Conservation (phyloP, 768 basidiomycete genomes). For the Sarcomyxa edulis region DNA sequence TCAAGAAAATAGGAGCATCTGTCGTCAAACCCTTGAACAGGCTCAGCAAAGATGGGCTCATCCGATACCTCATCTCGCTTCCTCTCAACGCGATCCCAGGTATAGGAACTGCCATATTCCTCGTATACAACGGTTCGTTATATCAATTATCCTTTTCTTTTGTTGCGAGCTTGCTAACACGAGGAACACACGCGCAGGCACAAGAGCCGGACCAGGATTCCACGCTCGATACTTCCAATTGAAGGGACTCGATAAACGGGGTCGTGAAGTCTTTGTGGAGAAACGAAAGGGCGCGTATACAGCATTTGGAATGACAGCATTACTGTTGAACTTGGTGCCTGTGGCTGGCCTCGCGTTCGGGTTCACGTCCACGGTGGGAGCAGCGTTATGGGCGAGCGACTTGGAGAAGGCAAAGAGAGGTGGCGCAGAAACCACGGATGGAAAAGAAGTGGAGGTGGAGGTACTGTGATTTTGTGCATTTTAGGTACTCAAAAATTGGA, state of each 20-base stretch:
- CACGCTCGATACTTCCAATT: slow-evolving; percentile 69
- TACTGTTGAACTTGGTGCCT: slow-evolving; percentile 58
- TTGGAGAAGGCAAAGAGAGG: too few species aligned
- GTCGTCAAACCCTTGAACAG: slow-evolving; percentile 42
- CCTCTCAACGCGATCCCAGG: slow-evolving; percentile 67
- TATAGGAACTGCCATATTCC: slow-evolving; percentile 59
- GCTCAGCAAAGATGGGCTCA: slow-evolving; percentile 37
- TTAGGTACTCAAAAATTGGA: too few species aligned
- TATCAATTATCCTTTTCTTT: background rate
- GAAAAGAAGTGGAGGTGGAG: too few species aligned
- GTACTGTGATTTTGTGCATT: too few species aligned
- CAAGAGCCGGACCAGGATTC: slow-evolving; percentile 47
- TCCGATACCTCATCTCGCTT: slow-evolving; percentile 57
- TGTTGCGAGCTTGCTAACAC: background rate
- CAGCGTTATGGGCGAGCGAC: slow-evolving; percentile 67
- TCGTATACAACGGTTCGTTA: slow-evolving; percentile 43
- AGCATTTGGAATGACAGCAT: slow-evolving; percentile 57
- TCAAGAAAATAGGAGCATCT: slow-evolving; percentile 42
- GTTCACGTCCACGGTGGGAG: slow-evolving; percentile 62
- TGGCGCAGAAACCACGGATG: too few species aligned
- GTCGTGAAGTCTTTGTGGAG: slow-evolving; percentile 40
- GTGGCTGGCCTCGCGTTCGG: slow-evolving; percentile 53
- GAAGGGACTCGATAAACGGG: slow-evolving; percentile 42
- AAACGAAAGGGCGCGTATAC: slow-evolving; percentile 56
- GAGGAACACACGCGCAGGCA: too few species aligned